Evolutionary conservation across 176 grass and related monocot species (phyloP).

Genomic region (Metroxylon sagu): DNA sequence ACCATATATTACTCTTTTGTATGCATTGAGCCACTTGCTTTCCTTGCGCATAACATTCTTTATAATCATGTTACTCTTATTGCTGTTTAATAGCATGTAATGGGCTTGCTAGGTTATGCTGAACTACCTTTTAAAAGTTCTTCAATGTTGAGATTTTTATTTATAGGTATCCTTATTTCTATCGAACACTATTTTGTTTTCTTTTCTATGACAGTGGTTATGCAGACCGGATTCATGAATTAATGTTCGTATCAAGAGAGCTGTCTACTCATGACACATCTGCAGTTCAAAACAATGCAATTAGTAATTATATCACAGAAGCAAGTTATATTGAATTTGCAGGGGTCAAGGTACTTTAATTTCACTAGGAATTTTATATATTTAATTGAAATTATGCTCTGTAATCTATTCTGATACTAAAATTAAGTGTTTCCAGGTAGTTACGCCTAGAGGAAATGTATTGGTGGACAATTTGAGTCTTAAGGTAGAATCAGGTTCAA

Average conservation of each 20-base stretch:
- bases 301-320: conserved; percentile 76
- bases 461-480: conserved; percentile 91
- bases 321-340: conserved; percentile 96
- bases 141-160: too few species aligned
- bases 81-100: too few species aligned
- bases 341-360: conserved; percentile 64
- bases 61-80: too few species aligned
- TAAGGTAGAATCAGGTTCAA: conserved; percentile 82
- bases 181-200: background rate
- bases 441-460: conserved; percentile 84
- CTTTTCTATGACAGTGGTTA: conserved; percentile 65
- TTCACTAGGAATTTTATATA: conserved; percentile 8
- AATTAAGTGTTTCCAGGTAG: conserved; percentile 58
- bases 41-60: too few species aligned
- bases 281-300: conserved; percentile 43
- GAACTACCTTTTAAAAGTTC: background rate
- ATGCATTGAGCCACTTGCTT: too few species aligned
- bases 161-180: background rate
- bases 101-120: too few species aligned
- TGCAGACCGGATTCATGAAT: conserved; percentile 82
- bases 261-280: conserved; percentile 48
- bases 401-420: conserved; percentile 24
- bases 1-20: too few species aligned
- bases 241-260: conserved; percentile 73
- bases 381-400: conserved; percentile 11